phyloP scores from a whole-genome alignment of 352 stramenopile genomes.

The Globisporangium echinulatum region DNA sequence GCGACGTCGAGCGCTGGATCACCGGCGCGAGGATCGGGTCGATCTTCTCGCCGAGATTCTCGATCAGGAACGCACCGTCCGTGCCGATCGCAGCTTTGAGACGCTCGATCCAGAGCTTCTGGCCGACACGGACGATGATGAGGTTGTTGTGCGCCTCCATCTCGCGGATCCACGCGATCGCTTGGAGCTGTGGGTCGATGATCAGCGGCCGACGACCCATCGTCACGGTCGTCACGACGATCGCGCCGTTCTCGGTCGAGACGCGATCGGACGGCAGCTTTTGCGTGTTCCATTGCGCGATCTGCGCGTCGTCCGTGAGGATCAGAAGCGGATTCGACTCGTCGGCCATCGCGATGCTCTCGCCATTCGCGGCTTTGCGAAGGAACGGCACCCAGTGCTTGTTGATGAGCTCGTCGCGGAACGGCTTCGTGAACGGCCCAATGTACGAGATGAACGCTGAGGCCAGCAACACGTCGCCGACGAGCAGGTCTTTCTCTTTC shows the following conservation, averaged over 20 bases:
- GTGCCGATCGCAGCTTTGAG: constrained; percentile 92
- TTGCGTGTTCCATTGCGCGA: constrained; percentile 93
- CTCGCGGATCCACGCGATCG: constrained; percentile 91
- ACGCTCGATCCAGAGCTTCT: constrained; percentile 93
- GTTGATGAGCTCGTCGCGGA: constrained; percentile 91
- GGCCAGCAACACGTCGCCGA: constrained; percentile 91
- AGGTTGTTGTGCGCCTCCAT: constrained; percentile 90
- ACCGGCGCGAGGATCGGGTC: constrained; percentile 91
- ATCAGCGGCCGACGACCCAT: constrained; percentile 90
- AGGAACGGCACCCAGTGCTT: constrained; percentile 92
- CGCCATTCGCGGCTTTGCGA: constrained; percentile 74
- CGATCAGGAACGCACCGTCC: constrained; percentile 90
- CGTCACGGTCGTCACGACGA: constrained; percentile 88
- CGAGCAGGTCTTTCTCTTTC: constrained; percentile 88
- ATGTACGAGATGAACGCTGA: constrained; percentile 95
- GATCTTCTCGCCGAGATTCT: constrained; percentile 93
- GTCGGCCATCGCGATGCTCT: constrained; percentile 89
- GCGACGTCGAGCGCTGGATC: constrained; percentile 92
- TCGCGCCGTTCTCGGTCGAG: constrained; percentile 92
- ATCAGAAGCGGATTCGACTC: constrained; percentile 87
- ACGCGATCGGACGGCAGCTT: constrained; percentile 89
- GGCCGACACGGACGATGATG: constrained; percentile 91
- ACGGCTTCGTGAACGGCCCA: constrained; percentile 93
- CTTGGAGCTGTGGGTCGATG: constrained; percentile 92
- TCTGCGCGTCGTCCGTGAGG: constrained; percentile 88